A percentile compares a stretch with the other conserved stretches of the same genome.
Evolutionary conservation across 257 asterid species (phyloP).

Genomic region (Rauvolfia tetraphylla): DNA sequence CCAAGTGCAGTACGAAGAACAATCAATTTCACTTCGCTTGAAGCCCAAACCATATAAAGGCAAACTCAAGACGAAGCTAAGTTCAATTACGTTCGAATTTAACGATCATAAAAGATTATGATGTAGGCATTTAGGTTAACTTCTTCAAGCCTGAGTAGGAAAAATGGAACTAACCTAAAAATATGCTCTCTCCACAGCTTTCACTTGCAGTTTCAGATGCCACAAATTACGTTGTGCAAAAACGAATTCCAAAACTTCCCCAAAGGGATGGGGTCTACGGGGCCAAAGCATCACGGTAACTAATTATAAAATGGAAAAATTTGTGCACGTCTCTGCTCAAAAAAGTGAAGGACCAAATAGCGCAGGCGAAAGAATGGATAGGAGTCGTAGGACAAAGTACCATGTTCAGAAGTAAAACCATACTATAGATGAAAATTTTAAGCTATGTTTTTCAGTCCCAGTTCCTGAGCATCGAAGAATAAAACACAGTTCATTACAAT

Average conservation of each 20-base stretch:
- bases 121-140: background rate
- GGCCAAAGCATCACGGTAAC: background rate
- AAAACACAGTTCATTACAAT: conserved; percentile 36
- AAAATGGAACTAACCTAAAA: background rate
- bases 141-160: background rate
- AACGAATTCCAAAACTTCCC: too few species aligned
- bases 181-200: background rate
- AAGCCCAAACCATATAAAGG: too few species aligned
- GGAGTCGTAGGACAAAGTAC: background rate
- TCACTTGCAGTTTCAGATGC: background rate
- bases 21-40: too few species aligned
- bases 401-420: background rate
- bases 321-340: background rate
- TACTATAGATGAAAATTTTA: background rate
- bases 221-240: too few species aligned
- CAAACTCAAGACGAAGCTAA: too few species aligned
- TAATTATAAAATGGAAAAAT: background rate
- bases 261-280: background rate
- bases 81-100: too few species aligned
- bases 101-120: too few species aligned
- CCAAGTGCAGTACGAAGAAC: too few species aligned
- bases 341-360: background rate
- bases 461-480: conserved; percentile 9
- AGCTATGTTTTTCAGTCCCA: conserved; percentile 24
- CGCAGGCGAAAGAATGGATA: too few species aligned